phyloP scores from a whole-genome alignment of 1,284 basidiomycete genomes.

The Ustilago curta region DNA sequence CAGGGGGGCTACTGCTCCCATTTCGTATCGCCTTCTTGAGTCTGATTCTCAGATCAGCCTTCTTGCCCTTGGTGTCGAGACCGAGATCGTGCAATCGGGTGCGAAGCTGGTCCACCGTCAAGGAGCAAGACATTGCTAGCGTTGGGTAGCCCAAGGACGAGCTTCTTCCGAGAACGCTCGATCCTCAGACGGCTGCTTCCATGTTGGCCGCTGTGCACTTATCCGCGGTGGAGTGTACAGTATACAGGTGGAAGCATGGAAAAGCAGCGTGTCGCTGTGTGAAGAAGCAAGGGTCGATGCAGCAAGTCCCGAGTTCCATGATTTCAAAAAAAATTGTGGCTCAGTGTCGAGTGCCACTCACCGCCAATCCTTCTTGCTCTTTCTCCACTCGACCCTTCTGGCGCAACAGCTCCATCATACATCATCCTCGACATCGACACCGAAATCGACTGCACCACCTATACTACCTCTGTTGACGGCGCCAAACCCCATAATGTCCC shows the following conservation, averaged over 20 bases:
- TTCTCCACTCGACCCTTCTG: conserved; percentile 23
- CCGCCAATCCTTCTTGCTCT: conserved; percentile 1
- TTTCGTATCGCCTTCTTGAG: conserved; percentile 46
- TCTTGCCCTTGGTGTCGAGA: conserved; percentile 66
- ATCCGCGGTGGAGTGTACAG: background rate
- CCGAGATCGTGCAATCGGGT: conserved; percentile 52
- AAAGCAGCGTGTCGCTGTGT: no score
- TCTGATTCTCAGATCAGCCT: conserved; percentile 55
- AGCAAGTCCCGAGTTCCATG: conserved; percentile 31
- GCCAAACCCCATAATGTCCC: conserved; percentile 11
- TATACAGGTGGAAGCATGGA: background rate
- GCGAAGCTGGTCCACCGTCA: conserved; percentile 50
- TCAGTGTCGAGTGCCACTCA: conserved; percentile 10
- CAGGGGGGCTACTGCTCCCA: conserved; percentile 19
- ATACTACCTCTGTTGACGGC: no score
- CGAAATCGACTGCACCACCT: background rate
- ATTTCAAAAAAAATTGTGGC: conserved; percentile 4
- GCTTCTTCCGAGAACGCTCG: conserved; percentile 26
- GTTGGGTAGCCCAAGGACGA: conserved; percentile 31
- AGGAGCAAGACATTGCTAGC: conserved; percentile 32
- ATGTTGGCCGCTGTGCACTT: conserved; percentile 5
- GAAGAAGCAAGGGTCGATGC: background rate
- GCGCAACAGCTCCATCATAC: conserved; percentile 18
- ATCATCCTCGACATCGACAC: conserved; percentile 6
- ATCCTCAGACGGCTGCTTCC: conserved; percentile 32